phyloP scores from a whole-genome alignment of 83 land plant genomes.

The Picea engelmannii region DNA sequence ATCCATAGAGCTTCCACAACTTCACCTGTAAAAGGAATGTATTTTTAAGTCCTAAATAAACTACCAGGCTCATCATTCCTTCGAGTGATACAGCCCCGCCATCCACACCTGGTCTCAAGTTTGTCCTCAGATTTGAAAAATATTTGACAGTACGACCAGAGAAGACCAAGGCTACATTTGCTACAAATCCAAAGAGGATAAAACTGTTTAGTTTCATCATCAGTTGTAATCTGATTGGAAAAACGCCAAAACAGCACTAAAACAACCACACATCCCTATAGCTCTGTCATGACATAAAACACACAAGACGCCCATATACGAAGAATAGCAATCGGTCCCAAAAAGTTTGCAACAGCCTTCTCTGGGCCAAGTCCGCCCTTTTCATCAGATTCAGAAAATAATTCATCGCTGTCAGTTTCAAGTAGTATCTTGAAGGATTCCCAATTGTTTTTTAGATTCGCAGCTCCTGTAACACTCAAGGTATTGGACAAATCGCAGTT shows the following conservation, averaged over 20 bases:
- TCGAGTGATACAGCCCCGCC: slow-evolving; percentile 48
- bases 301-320: too few species aligned
- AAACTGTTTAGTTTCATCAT: slow-evolving; percentile 57
- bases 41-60: slow-evolving; percentile 26
- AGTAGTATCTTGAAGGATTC: slow-evolving; percentile 38
- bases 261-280: too few species aligned
- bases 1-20: too few species aligned
- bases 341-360: too few species aligned
- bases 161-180: slow-evolving; percentile 53
- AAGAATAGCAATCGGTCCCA: too few species aligned
- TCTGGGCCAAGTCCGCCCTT: too few species aligned
- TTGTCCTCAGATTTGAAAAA: slow-evolving; percentile 40
- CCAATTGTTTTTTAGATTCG: slow-evolving; percentile 49
- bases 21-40: too few species aligned
- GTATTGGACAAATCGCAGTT: slow-evolving; percentile 15
- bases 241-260: too few species aligned
- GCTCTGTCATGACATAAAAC: too few species aligned
- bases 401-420: slow-evolving; percentile 13
- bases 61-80: slow-evolving; percentile 59
- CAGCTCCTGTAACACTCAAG: slow-evolving; percentile 41
- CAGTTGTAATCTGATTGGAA: slow-evolving; percentile 57
- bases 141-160: slow-evolving; percentile 58
- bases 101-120: slow-evolving; percentile 50
- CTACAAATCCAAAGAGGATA: slow-evolving; percentile 51
- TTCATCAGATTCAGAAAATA: slow-evolving; percentile 5